Conservation (phyloP, 352 stramenopile species). For the Globisporangium nagaii region DNA sequence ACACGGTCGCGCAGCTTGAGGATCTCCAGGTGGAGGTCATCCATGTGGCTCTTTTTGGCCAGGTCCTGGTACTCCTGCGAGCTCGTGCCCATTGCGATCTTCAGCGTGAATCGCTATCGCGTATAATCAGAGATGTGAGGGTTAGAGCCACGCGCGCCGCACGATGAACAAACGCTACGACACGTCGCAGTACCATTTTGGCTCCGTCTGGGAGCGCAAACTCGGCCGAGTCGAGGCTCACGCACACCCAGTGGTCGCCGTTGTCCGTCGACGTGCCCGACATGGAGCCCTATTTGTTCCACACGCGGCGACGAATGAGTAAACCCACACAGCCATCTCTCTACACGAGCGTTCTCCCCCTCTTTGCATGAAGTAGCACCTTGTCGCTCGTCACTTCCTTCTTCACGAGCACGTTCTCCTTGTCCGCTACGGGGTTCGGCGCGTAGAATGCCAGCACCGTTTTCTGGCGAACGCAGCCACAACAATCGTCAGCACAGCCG, state of each 20-base stretch:
- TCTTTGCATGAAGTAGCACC: constrained; percentile 14
- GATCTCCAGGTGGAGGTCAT: constrained; percentile 75
- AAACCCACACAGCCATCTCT: no score
- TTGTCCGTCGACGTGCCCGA: constrained; percentile 58
- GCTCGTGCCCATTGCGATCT: constrained; percentile 64
- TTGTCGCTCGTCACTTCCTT: constrained; percentile 52
- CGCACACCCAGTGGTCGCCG: constrained; percentile 73
- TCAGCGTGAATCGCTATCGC: constrained; percentile 66
- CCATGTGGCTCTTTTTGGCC: constrained; percentile 80
- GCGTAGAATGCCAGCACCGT: constrained; percentile 57
- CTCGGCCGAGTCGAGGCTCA: constrained; percentile 62
- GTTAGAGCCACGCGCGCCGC: no score
- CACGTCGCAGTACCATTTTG: constrained; percentile 75
- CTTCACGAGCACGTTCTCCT: constrained; percentile 49
- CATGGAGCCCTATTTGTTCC: constrained; percentile 50
- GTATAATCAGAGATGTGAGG: no score
- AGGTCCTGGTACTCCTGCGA: constrained; percentile 77
- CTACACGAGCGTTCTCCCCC: no score
- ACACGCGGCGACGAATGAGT: neutral
- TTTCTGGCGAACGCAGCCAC: constrained; percentile 27
- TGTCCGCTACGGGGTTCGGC: constrained; percentile 28
- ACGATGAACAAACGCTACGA: no score
- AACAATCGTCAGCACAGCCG: neutral
- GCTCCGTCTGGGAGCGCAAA: constrained; percentile 48
- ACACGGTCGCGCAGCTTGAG: constrained; percentile 80